Evolutionary conservation across 1,284 basidiomycete species (phyloP).

Genomic region (Puccinia triticina): DNA sequence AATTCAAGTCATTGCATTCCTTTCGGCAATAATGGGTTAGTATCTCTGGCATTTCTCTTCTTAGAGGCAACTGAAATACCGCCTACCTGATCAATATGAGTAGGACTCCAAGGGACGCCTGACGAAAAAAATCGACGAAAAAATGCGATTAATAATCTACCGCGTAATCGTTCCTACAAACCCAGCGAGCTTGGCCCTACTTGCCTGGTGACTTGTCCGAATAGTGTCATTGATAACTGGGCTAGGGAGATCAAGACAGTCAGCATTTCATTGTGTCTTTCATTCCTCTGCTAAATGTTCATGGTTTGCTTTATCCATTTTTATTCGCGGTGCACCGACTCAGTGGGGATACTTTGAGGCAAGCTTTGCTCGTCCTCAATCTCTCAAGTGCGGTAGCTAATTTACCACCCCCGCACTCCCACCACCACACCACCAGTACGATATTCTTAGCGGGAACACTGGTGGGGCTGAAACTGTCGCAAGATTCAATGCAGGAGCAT

Average conservation of each 20-base stretch:
- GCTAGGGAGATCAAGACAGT: slow-evolving; percentile 39
- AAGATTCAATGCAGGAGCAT: slow-evolving; percentile 47
- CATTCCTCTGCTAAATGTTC: not conserved
- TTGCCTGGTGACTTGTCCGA: slow-evolving; percentile 48
- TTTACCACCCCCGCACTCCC: not conserved
- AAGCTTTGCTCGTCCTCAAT: slow-evolving; percentile 9
- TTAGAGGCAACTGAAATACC: not conserved
- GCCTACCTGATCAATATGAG: not conserved
- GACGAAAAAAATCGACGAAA: slow-evolving; percentile 31
- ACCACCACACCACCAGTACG: slow-evolving; percentile 1
- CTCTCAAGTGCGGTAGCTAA: not conserved
- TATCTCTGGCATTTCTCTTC: not conserved
- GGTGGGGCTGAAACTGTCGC: slow-evolving; percentile 20
- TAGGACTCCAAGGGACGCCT: slow-evolving; percentile 33
- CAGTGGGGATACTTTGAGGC: slow-evolving; percentile 51
- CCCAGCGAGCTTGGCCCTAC: slow-evolving; percentile 39
- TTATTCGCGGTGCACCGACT: not conserved
- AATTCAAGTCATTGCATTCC: slow-evolving; percentile 49
- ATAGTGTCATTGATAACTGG: slow-evolving; percentile 50
- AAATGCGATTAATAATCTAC: slow-evolving; percentile 19
- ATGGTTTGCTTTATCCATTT: not conserved
- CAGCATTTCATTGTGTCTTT: not conserved
- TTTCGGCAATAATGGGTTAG: slow-evolving; percentile 44
- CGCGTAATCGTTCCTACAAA: slow-evolving; percentile 10
- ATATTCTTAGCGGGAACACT: not conserved